Conservation (phyloP, 2,329 filamentous ascomycete genomes). For the Magnaporthiopsis incrustans region DNA sequence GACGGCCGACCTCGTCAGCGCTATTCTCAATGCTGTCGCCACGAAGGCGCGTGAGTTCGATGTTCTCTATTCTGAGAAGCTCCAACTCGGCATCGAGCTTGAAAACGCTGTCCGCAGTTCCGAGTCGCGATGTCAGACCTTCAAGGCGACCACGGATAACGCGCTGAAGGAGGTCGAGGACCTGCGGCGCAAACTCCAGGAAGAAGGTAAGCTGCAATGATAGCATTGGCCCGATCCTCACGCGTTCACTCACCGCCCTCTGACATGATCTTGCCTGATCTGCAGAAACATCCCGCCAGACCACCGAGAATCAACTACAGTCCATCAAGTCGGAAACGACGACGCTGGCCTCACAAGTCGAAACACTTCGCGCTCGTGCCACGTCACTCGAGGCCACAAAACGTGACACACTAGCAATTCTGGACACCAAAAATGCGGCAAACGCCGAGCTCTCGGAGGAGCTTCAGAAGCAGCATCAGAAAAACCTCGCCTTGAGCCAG, state of each 20-base stretch:
- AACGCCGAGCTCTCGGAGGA: constrained; percentile 83
- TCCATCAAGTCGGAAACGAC: constrained; percentile 66
- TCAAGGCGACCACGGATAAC: constrained; percentile 76
- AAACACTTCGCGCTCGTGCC: constrained; percentile 74
- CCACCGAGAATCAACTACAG: constrained; percentile 75
- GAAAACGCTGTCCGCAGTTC: constrained; percentile 81
- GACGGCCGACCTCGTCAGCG: constrained; percentile 69
- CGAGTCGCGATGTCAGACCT: constrained; percentile 72
- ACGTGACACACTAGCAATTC: constrained; percentile 77
- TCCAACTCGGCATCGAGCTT: constrained; percentile 83
- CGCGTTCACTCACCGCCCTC: not conserved
- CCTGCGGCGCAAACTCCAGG: constrained; percentile 69
- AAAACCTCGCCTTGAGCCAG: constrained; percentile 73
- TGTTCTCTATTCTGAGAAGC: constrained; percentile 75
- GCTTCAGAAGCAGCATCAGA: constrained; percentile 80
- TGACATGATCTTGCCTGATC: constrained; percentile 5
- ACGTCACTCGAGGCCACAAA: constrained; percentile 84
- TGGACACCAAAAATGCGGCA: constrained; percentile 82
- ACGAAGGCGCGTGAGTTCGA: constrained; percentile 78
- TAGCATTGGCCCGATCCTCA: not conserved
- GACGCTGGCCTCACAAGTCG: constrained; percentile 66
- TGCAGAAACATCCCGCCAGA: constrained; percentile 65
- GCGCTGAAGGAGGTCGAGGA: constrained; percentile 77
- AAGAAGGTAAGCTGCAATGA: constrained; percentile 57
- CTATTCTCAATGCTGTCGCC: constrained; percentile 66